phyloP scores from a whole-genome alignment of 2,329 filamentous ascomycete genomes.

The Arthrobotrys musiformis region DNA sequence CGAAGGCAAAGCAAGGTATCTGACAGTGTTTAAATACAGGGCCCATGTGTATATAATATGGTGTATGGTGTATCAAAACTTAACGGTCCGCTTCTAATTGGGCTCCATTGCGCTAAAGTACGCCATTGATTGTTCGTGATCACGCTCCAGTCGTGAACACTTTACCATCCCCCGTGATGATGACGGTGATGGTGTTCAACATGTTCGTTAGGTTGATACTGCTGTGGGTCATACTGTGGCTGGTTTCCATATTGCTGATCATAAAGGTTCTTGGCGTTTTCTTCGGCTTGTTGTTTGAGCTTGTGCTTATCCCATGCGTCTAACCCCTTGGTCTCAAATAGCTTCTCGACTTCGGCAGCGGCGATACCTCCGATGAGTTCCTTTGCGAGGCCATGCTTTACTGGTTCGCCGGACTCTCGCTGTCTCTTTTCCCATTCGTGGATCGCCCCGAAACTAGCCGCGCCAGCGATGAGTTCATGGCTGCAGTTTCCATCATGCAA shows the following conservation, averaged over 20 bases:
- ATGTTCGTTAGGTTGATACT: not conserved
- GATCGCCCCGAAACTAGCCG: constrained; percentile 39
- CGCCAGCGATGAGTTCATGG: constrained; percentile 49
- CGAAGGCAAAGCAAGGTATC: no score
- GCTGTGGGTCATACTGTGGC: constrained; percentile 61
- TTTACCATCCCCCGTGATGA: constrained; percentile 22
- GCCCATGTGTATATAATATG: not conserved
- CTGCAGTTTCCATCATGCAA: not conserved
- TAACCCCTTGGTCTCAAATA: constrained; percentile 65
- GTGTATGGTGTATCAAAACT: not conserved
- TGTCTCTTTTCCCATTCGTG: constrained; percentile 51
- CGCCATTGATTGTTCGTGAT: not conserved
- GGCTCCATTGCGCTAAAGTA: not conserved
- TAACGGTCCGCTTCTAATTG: not conserved
- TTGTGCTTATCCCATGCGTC: constrained; percentile 66
- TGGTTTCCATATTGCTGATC: constrained; percentile 65
- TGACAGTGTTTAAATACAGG: not conserved
- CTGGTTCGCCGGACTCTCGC: constrained; percentile 33
- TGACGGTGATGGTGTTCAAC: constrained; percentile 37
- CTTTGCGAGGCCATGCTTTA: constrained; percentile 53
- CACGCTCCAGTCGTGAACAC: not conserved
- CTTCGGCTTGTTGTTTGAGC: constrained; percentile 65
- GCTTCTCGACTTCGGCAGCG: constrained; percentile 48
- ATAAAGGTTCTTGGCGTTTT: constrained; percentile 65
- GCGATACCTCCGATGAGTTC: constrained; percentile 43